Conservation (phyloP, 179 eudicot species). For the Spergularia azorica region DNA sequence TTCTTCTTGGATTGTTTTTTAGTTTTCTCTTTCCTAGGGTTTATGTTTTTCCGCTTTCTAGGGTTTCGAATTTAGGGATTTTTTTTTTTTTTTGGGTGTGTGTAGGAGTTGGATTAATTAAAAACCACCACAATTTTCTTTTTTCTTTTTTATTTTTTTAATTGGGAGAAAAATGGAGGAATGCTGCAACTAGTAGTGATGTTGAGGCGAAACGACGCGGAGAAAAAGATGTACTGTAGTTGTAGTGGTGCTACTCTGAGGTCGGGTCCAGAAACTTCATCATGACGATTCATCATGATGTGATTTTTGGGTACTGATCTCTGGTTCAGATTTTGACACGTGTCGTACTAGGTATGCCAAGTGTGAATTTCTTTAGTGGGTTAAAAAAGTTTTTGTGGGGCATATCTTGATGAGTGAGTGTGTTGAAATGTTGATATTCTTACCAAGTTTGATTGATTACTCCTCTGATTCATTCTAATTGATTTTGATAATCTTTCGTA, state of each 20-base stretch:
- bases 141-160: background rate
- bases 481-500: too few relatives aligned
- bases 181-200: background rate
- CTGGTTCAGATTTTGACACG: conserved; percentile 13
- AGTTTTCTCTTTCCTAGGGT: conserved; percentile 17
- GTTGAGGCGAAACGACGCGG: conserved; percentile 29
- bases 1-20: background rate
- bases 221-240: background rate
- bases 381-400: background rate
- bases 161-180: background rate
- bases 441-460: background rate
- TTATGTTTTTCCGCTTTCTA: conserved; percentile 17
- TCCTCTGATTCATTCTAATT: too few relatives aligned
- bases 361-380: background rate
- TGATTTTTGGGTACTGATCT: background rate
- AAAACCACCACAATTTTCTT: background rate
- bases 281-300: background rate
- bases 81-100: background rate
- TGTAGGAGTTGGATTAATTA: background rate
- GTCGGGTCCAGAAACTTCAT: background rate
- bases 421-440: background rate
- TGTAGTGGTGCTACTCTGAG: background rate
- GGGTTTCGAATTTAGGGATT: conserved; percentile 22
- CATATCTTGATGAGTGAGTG: background rate
- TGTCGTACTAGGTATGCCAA: background rate